Evolutionary conservation across 2,329 filamentous ascomycete genomes (phyloP).

Genomic region (Beauveria brongniartii): DNA sequence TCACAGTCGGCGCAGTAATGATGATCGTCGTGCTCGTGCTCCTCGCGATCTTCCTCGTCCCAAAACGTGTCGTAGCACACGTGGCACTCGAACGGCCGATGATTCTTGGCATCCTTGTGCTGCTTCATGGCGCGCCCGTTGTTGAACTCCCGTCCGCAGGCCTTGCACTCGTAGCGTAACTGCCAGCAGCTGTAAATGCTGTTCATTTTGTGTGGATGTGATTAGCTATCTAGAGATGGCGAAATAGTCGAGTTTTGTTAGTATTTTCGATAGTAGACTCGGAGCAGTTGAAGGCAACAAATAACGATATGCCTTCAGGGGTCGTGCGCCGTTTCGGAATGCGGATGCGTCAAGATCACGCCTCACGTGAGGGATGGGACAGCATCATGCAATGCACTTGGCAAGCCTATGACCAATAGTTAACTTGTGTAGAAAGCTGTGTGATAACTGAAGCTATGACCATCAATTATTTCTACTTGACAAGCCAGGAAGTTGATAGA

Average conservation of each 20-base stretch:
- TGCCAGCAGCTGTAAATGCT: no score
- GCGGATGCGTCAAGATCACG: no score
- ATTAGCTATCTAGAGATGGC: not conserved
- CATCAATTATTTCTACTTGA: no score
- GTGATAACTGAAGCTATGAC: no score
- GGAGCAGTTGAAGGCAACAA: no score
- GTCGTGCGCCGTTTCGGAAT: no score
- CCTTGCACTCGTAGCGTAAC: slow-evolving; percentile 20
- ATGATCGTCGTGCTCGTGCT: slow-evolving; percentile 24
- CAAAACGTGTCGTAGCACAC: slow-evolving; percentile 18
- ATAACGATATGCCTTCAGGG: no score
- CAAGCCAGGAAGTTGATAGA: no score
- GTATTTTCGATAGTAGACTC: not conserved
- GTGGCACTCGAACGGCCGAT: slow-evolving; percentile 23
- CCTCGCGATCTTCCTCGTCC: slow-evolving; percentile 9
- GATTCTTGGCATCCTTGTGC: slow-evolving; percentile 23
- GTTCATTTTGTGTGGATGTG: not conserved
- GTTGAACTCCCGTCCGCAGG: slow-evolving; percentile 19
- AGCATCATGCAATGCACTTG: no score
- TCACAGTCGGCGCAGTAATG: slow-evolving; percentile 26
- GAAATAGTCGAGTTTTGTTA: not conserved
- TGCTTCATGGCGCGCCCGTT: slow-evolving; percentile 15
- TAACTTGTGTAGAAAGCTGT: no score
- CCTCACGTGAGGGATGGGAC: no score
- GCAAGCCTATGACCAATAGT: no score